Conservation (phyloP, 306 rosid genomes). For the Dalbergia oliveri region DNA sequence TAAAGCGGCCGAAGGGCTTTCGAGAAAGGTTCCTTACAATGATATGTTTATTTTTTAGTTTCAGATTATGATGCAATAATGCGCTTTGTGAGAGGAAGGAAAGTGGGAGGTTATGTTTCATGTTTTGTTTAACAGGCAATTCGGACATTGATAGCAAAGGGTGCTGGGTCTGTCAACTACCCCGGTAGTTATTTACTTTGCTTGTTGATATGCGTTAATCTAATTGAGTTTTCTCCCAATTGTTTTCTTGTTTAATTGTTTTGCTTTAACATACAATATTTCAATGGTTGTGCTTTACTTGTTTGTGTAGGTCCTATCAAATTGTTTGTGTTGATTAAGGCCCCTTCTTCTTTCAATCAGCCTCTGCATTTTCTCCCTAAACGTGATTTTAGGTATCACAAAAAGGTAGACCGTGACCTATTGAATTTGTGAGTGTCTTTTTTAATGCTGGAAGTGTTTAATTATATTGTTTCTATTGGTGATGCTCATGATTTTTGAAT, state of each 20-base stretch:
- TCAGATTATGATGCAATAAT: slow-evolving; percentile 38
- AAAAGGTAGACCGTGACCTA: slow-evolving; percentile 61
- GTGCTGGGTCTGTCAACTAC: slow-evolving; percentile 80
- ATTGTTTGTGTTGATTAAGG: slow-evolving; percentile 85
- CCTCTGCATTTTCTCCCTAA: slow-evolving; percentile 93
- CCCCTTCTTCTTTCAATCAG: slow-evolving; percentile 76
- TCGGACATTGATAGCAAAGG: slow-evolving; percentile 74
- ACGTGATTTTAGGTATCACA: slow-evolving; percentile 77
- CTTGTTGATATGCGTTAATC: slow-evolving; percentile 9
- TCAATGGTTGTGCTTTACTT: background rate
- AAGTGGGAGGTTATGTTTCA: slow-evolving; percentile 20
- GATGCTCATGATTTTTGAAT: slow-evolving; percentile 8
- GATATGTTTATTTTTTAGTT: slow-evolving; percentile 4
- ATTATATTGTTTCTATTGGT: background rate
- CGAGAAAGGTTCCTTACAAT: slow-evolving; percentile 70
- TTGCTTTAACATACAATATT: slow-evolving; percentile 36
- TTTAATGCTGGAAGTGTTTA: slow-evolving; percentile 23
- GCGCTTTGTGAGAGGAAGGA: slow-evolving; percentile 29
- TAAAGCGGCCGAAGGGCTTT: slow-evolving; percentile 76
- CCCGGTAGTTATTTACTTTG: slow-evolving; percentile 61
- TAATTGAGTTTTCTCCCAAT: slow-evolving; percentile 2
- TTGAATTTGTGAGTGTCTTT: background rate
- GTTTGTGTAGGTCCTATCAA: slow-evolving; percentile 65
- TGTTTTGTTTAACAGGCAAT: slow-evolving; percentile 69
- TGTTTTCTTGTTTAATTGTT: slow-evolving; percentile 18